Base-by-base conservation (phyloP, 139 green algal species). In the Chlorella ohadii region DNA sequence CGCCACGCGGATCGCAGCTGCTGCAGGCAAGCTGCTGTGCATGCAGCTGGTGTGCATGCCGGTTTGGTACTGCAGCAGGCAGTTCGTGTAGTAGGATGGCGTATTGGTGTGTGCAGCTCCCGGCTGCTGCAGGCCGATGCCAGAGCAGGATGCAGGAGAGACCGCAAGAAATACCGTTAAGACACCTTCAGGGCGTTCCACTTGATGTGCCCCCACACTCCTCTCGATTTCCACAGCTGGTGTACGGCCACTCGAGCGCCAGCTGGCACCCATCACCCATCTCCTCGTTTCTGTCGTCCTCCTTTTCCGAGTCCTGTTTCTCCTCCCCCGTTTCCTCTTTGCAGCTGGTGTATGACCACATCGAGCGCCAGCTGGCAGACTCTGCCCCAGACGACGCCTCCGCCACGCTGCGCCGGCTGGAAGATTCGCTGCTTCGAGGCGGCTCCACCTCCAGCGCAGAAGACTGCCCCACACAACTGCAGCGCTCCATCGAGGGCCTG, bases 1-100 rank as follows among this genome's bases (percentile, higher is more conserved):
- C 92, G 13, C 76, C 76, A 5, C 74, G 71, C 5, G 90, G 90
- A 4, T 91, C 85, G 0, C 79, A 91, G 25, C 77, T 95, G 31
- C 89, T 95, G 75, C 79, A 93, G 87, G 89, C 91, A 61, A 11
- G 84, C 2, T 1, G 57, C n/a, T n/a, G n/a, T n/a, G n/a, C n/a
- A n/a, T n/a, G n/a, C n/a, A n/a, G n/a, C n/a, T n/a, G n/a, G n/a
- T n/a, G n/a, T n/a, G n/a, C n/a, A n/a, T n/a, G n/a, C n/a, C n/a
- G n/a, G n/a, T n/a, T n/a, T n/a, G n/a, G n/a, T n/a, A n/a, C n/a
- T n/a, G n/a, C n/a, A n/a, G n/a, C n/a, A n/a, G n/a, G n/a, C n/a
- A n/a, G n/a, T n/a, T n/a, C n/a, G n/a, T n/a, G n/a, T n/a, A n/a
- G n/a, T n/a, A n/a, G n/a, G n/a, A n/a, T n/a, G n/a, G n/a, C n/a